Conservation (phyloP, 805 yeast genomes). For the Lipomyces sp. region DNA sequence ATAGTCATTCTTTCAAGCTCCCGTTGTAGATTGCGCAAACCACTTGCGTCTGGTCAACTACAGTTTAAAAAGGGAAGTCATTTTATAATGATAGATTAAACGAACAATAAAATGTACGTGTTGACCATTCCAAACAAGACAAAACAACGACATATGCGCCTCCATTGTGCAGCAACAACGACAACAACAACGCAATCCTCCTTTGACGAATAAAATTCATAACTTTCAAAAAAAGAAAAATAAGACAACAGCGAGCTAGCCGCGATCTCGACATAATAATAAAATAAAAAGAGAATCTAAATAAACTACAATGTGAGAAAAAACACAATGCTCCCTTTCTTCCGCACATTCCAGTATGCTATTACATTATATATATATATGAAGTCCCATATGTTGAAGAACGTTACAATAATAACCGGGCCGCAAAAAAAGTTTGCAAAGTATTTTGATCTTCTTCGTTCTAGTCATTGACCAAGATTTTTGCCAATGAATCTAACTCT, state of each 20-base stretch:
- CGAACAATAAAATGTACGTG: not conserved
- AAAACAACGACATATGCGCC: constrained; percentile 11
- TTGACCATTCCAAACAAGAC: constrained; percentile 1
- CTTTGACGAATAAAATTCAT: too few relatives aligned
- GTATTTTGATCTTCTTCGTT: not conserved
- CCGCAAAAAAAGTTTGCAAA: not conserved
- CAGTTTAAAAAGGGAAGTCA: not conserved
- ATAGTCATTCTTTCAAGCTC: too few relatives aligned
- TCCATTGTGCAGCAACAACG: constrained; percentile 9
- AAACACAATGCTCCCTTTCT: not conserved
- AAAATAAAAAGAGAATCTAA: not conserved
- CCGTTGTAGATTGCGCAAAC: too few relatives aligned
- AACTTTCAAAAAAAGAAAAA: not conserved
- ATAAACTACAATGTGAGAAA: constrained; percentile 8
- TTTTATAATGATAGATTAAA: constrained; percentile 5
- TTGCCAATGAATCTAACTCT: not conserved
- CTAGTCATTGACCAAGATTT: not conserved
- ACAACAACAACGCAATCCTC: not conserved
- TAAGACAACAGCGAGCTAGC: not conserved
- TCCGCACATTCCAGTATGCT: constrained; percentile 2
- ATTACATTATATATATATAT: not conserved
- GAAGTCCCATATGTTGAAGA: not conserved
- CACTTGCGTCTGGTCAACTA: too few relatives aligned
- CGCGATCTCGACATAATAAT: not conserved
- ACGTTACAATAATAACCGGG: not conserved